phyloP scores from a whole-genome alignment of 106 monocot genomes.

The Gastrodia elata region DNA sequence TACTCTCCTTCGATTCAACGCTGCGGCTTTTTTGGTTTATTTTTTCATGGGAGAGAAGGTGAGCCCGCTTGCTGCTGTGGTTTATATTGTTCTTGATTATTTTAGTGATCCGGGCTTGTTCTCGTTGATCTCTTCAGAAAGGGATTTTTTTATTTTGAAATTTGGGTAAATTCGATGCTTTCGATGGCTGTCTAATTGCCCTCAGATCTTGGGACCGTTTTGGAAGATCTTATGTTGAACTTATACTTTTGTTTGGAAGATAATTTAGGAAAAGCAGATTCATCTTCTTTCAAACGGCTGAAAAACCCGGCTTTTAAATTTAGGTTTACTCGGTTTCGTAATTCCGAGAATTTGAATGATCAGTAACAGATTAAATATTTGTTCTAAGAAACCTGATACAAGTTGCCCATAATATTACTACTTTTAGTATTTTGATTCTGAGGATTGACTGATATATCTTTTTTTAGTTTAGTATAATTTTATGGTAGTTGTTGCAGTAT shows the following conservation, averaged over 20 bases:
- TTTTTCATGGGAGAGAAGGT: conserved; percentile 9
- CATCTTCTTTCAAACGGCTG: no score
- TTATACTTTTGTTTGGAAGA: background rate
- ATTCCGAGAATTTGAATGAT: no score
- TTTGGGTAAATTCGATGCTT: background rate
- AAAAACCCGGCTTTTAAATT: no score
- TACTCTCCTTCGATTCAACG: background rate
- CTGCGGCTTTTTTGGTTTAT: background rate
- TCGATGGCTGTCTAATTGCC: background rate
- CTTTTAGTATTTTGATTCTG: no score
- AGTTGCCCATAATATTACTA: no score
- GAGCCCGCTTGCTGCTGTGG: background rate
- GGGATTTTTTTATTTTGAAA: background rate
- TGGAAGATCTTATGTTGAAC: background rate
- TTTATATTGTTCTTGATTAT: background rate
- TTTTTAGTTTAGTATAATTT: no score
- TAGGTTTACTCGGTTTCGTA: no score
- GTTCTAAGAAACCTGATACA: no score
- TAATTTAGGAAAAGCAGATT: no score
- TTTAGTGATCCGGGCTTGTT: conserved; percentile 5
- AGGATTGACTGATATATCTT: no score
- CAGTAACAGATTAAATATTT: no score
- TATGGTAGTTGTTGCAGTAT: background rate
- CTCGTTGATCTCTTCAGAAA: background rate
- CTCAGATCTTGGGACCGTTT: background rate